Conservation (phyloP, 1,284 basidiomycete species). For the Cutaneotrichosporon mucoides region DNA sequence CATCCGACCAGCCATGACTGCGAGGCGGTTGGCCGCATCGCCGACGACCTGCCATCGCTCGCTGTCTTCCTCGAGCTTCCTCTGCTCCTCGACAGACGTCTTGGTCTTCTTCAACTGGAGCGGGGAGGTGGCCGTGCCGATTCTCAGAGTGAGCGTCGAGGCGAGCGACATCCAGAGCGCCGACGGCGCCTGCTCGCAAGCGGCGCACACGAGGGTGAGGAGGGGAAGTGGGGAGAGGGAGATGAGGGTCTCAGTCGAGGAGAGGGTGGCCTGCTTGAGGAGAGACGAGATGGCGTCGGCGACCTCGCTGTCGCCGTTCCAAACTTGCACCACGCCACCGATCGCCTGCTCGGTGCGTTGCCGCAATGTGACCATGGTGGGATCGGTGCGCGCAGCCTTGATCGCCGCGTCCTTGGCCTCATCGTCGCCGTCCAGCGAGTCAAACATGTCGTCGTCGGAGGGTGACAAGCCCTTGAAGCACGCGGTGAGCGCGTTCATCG, state of each 20-base stretch:
- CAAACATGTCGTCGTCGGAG: slow-evolving; percentile 63
- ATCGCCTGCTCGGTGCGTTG: slow-evolving; percentile 61
- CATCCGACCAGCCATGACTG: slow-evolving; percentile 59
- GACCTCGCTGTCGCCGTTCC: slow-evolving; percentile 70
- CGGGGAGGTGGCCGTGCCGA: slow-evolving; percentile 61
- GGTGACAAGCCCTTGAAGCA: slow-evolving; percentile 78
- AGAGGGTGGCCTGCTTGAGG: slow-evolving; percentile 38
- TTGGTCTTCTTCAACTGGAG: slow-evolving; percentile 36
- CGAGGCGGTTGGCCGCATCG: slow-evolving; percentile 57
- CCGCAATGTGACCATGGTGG: slow-evolving; percentile 60
- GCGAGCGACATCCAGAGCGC: slow-evolving; percentile 79
- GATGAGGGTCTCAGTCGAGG: slow-evolving; percentile 58
- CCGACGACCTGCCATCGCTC: slow-evolving; percentile 39
- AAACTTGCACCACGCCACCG: slow-evolving; percentile 60
- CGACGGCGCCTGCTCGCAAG: slow-evolving; percentile 66
- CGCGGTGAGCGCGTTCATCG: slow-evolving; percentile 71
- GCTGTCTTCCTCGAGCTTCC: slow-evolving; percentile 23
- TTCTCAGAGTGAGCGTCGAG: slow-evolving; percentile 68
- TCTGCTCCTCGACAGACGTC: slow-evolving; percentile 24
- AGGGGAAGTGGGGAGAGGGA: slow-evolving; percentile 73
- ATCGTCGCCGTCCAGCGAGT: slow-evolving; percentile 47
- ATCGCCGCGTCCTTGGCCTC: slow-evolving; percentile 52
- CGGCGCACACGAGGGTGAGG: slow-evolving; percentile 69
- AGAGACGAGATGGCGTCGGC: slow-evolving; percentile 54
- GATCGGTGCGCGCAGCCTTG: slow-evolving; percentile 60